These are phyloP conservation scores for Teratosphaeria nubilosa DNA, from an alignment of 2,329 filamentous ascomycete genomes.

Conservation along the genomic window DNA sequence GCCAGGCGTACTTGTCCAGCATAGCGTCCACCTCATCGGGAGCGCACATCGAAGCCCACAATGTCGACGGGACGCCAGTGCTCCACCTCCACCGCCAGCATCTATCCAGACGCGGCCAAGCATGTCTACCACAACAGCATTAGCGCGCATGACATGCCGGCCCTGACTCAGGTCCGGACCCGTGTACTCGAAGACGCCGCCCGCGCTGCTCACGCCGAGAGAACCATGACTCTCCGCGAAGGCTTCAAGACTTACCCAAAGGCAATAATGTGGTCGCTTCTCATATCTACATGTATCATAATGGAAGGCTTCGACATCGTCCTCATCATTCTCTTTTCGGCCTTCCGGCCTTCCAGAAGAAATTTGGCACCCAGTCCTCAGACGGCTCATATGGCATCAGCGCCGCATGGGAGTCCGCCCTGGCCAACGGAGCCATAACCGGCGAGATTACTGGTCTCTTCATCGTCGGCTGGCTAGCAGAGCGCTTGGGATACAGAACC, in stretches of 20 bases:
- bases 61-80: not conserved
- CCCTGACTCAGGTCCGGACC: not conserved
- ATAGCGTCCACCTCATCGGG: not conserved
- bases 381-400: slow-evolving; percentile 38
- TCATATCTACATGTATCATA: slow-evolving; percentile 28
- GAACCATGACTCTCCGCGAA: slow-evolving; percentile 26
- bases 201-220: slow-evolving; percentile 2
- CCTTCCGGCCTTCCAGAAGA: slow-evolving; percentile 19
- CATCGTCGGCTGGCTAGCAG: slow-evolving; percentile 55
- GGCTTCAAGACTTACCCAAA: slow-evolving; percentile 24
- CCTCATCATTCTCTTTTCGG: slow-evolving; percentile 27
- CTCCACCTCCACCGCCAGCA: not conserved
- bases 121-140: not conserved
- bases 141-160: not conserved
- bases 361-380: slow-evolving; percentile 31
- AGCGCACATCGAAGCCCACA: not conserved
- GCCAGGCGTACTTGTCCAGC: not conserved
- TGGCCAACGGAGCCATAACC: slow-evolving; percentile 42
- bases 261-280: slow-evolving; percentile 28
- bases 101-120: not conserved
- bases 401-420: slow-evolving; percentile 47
- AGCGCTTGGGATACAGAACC: slow-evolving; percentile 32
- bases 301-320: slow-evolving; percentile 34
- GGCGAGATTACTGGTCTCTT: slow-evolving; percentile 49
- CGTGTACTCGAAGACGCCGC: slow-evolving; percentile 1